phyloP scores from a whole-genome alignment of 2,329 filamentous ascomycete species.

The Emergomyces africanus region DNA sequence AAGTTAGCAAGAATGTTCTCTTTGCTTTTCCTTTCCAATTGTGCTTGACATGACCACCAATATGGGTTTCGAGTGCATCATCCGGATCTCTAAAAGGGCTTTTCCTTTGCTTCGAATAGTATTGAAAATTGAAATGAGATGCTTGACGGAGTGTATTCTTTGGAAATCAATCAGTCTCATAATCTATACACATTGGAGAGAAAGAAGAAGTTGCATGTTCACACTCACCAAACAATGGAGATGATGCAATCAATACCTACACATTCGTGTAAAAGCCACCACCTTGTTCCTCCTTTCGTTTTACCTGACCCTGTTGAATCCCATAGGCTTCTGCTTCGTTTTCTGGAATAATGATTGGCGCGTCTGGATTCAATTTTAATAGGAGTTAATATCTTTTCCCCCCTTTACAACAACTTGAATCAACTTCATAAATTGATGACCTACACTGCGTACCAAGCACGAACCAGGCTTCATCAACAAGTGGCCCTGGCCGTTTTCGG shows the following conservation, averaged over 20 bases:
- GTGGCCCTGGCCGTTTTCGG: slow-evolving; percentile 36
- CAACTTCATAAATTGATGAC: slow-evolving; percentile 8
- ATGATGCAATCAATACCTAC: slow-evolving; percentile 21
- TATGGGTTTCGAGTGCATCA: slow-evolving; percentile 41
- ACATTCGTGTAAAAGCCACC: slow-evolving; percentile 38
- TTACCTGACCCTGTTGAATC: slow-evolving; percentile 42
- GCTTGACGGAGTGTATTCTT: slow-evolving; percentile 47
- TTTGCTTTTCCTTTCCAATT: background rate
- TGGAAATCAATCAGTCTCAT: background rate
- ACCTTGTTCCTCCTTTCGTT: slow-evolving; percentile 42
- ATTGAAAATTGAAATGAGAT: slow-evolving; percentile 46
- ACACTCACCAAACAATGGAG: slow-evolving; percentile 39
- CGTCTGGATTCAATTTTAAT: slow-evolving; percentile 21
- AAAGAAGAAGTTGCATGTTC: background rate
- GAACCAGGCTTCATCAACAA: slow-evolving; percentile 47
- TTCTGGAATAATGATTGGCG: slow-evolving; percentile 37
- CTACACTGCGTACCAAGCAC: slow-evolving; percentile 40
- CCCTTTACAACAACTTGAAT: background rate
- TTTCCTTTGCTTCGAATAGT: slow-evolving; percentile 39
- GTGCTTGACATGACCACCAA: slow-evolving; percentile 19
- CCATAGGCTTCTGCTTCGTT: slow-evolving; percentile 40
- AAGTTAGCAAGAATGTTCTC: background rate
- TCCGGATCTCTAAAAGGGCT: slow-evolving; percentile 46
- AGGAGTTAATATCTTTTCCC: background rate
- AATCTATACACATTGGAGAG: background rate